Percentiles rank a stretch among this genome's conserved stretches.
These are phyloP conservation scores for Sextonia rubra DNA, from an alignment of 164 flowering plant species.

Conservation along the genomic window DNA sequence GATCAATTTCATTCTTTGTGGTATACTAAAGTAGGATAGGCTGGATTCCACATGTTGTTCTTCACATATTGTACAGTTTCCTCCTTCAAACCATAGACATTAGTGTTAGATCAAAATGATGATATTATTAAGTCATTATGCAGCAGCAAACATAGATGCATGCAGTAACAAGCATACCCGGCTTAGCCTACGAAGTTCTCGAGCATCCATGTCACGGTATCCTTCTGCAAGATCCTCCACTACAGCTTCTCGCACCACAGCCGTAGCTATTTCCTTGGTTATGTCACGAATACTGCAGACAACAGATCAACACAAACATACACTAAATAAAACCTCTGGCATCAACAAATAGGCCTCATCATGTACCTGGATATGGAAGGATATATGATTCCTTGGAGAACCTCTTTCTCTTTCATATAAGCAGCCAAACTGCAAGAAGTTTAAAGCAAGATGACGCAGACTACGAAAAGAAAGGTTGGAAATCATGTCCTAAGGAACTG, in stretches of 20 bases:
- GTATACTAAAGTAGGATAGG: constrained; percentile 79
- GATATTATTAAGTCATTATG: neutral
- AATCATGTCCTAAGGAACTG: neutral
- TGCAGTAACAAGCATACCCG: constrained; percentile 33
- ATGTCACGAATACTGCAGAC: constrained; percentile 84
- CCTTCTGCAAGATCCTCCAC: constrained; percentile 94
- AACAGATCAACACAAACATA: neutral
- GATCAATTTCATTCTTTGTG: constrained; percentile 40
- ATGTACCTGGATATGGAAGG: constrained; percentile 85
- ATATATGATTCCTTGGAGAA: constrained; percentile 67
- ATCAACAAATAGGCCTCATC: neutral
- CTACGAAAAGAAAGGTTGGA: neutral
- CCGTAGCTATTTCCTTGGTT: constrained; percentile 91
- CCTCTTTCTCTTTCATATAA: constrained; percentile 94
- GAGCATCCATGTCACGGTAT: constrained; percentile 84
- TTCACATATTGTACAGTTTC: constrained; percentile 55
- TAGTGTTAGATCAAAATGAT: neutral
- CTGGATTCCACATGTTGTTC: constrained; percentile 89
- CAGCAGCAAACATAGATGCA: neutral
- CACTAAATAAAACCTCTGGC: neutral
- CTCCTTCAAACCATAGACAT: constrained; percentile 42
- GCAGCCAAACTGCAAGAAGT: constrained; percentile 68
- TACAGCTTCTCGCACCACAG: constrained; percentile 86
- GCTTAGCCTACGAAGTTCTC: constrained; percentile 63
- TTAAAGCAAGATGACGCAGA: neutral